Percentiles rank a stretch among this genome's conserved stretches.
These are phyloP conservation scores for Paramecium sexaurelia DNA, from an alignment of 73 alveolate species.

Conservation along the genomic window DNA sequence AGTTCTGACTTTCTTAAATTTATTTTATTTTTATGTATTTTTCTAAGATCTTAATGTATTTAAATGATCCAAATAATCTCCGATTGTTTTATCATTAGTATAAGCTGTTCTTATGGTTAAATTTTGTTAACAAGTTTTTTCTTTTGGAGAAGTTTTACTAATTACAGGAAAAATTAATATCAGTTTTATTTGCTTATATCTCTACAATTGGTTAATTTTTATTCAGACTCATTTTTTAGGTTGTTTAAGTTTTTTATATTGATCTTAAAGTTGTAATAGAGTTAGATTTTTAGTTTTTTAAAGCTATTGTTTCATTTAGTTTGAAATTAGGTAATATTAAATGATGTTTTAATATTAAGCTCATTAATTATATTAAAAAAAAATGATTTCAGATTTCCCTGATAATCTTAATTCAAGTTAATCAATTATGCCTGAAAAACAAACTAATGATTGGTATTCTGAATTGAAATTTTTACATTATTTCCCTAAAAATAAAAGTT, in stretches of 20 bases:
- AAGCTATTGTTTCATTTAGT: neutral
- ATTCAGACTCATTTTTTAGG: neutral
- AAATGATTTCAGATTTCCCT: constrained; percentile 32
- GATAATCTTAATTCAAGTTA: constrained; percentile 47
- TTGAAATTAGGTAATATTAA: constrained; percentile 37
- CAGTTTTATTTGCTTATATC: neutral
- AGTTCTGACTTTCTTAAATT: constrained; percentile 3
- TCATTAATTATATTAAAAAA: constrained; percentile 26
- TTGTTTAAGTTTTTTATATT: neutral
- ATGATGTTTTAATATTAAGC: constrained; percentile 13
- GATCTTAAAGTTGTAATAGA: neutral
- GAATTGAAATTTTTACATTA: constrained; percentile 43
- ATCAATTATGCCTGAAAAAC: neutral
- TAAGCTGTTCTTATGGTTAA: neutral
- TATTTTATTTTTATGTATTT: neutral
- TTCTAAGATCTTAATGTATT: neutral
- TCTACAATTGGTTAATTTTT: neutral
- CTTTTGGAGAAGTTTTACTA: neutral
- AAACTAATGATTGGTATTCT: neutral
- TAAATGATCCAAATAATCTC: constrained; percentile 29
- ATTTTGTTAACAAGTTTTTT: neutral
- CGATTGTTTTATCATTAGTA: neutral
- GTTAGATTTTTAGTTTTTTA: neutral
- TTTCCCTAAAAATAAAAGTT: constrained; percentile 6
- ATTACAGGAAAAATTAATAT: neutral